Percentiles rank a stretch among this genome's conserved stretches.
phyloP scores from a whole-genome alignment of 148 eudicot genomes.

The Hydrangea macrophylla region DNA sequence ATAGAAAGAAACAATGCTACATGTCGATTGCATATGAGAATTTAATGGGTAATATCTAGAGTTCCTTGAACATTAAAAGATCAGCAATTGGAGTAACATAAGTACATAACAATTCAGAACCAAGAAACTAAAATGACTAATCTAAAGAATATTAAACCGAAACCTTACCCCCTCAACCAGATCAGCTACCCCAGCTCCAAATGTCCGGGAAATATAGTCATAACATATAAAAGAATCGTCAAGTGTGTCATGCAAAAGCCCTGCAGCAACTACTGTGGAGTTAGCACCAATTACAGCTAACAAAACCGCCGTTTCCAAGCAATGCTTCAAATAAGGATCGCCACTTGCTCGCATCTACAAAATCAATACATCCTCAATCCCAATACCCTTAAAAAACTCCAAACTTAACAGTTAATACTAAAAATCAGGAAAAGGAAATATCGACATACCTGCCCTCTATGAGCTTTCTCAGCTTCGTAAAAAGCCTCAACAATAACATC shows the following conservation, averaged over 20 bases:
- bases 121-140: not conserved
- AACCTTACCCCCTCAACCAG: slow-evolving; percentile 80
- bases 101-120: not conserved
- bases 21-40: no score
- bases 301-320: slow-evolving; percentile 84
- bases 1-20: not conserved
- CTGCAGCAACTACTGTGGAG: slow-evolving; percentile 88
- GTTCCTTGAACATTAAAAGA: no score
- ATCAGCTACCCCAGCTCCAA: slow-evolving; percentile 86
- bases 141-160: not conserved
- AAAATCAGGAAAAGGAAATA: not conserved
- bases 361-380: slow-evolving; percentile 16
- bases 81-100: no score
- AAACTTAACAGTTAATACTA: not conserved
- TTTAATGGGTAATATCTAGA: no score
- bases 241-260: slow-evolving; percentile 86
- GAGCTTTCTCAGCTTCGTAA: slow-evolving; percentile 91
- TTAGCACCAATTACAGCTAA: slow-evolving; percentile 81
- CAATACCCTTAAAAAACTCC: not conserved
- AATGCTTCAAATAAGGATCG: slow-evolving; percentile 90
- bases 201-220: slow-evolving; percentile 47
- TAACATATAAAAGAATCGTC: slow-evolving; percentile 77
- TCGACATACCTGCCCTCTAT: slow-evolving; percentile 79
- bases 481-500: slow-evolving; percentile 80
- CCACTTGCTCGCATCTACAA: slow-evolving; percentile 85